Conservation (phyloP, 495 filamentous ascomycete genomes). For the Xylaria acuta region DNA sequence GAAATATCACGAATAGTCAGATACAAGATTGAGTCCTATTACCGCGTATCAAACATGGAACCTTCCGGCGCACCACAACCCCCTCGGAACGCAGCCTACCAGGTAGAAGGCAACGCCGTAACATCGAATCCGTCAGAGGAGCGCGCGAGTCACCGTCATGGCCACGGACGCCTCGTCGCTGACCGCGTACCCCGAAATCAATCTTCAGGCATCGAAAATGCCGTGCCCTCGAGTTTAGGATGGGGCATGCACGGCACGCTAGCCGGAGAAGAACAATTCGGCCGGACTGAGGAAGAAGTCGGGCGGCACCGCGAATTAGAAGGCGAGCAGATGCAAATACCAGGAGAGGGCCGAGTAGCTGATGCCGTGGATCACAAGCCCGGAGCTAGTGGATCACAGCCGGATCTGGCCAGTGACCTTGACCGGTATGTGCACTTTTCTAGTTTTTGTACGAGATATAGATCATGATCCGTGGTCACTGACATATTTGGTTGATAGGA, state of each 20-base stretch:
- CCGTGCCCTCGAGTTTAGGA: conserved; percentile 43
- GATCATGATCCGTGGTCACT: neutral
- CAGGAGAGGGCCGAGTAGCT: conserved; percentile 62
- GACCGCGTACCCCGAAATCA: conserved; percentile 36
- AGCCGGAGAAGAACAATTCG: conserved; percentile 32
- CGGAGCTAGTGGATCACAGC: conserved; percentile 38
- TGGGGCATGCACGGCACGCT: conserved; percentile 46
- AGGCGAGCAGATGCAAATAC: conserved; percentile 56
- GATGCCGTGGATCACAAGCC: conserved; percentile 51
- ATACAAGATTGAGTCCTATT: neutral
- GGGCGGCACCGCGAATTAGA: conserved; percentile 56
- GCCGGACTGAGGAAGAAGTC: conserved; percentile 38
- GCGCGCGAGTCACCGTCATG: conserved; percentile 35
- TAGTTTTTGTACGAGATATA: neutral
- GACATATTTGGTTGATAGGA: neutral
- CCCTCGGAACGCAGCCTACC: conserved; percentile 58
- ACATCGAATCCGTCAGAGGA: conserved; percentile 57
- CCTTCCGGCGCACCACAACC: conserved; percentile 48
- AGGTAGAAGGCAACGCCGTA: conserved; percentile 56
- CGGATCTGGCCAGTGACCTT: conserved; percentile 46
- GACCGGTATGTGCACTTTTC: conserved; percentile 43
- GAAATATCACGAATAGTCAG: neutral
- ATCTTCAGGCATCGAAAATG: conserved; percentile 32
- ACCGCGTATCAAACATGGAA: conserved; percentile 4
- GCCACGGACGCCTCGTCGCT: conserved; percentile 35